These are phyloP conservation scores for Trypanosomatidae sp. DNA, from an alignment of 208 protist genomes.

Conservation along the genomic window DNA sequence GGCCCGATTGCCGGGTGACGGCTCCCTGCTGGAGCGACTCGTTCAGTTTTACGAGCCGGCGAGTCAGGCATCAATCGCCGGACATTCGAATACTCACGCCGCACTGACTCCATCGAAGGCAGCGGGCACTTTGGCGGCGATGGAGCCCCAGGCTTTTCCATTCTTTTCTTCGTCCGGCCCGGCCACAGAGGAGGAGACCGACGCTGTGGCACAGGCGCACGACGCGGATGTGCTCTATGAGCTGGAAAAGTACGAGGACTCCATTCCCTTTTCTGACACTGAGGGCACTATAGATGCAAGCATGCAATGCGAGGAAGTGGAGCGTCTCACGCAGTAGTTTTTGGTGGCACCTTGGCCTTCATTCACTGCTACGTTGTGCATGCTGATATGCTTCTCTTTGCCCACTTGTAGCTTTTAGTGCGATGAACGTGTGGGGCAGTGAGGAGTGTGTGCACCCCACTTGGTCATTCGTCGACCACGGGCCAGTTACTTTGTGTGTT, in stretches of 20 bases:
- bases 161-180: not conserved
- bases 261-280: conserved; percentile 54
- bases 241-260: conserved; percentile 59
- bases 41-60: conserved; percentile 7
- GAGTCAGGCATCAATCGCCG: not conserved
- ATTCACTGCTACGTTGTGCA: not conserved
- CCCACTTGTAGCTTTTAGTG: not conserved
- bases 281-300: conserved; percentile 24
- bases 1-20: conserved; percentile 32
- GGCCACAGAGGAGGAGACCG: not conserved
- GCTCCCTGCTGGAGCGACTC: conserved; percentile 38
- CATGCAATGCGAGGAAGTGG: conserved; percentile 39
- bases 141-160: not conserved
- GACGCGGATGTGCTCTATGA: conserved; percentile 26
- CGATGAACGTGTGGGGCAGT: too few species aligned
- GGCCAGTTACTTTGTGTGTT: too few species aligned
- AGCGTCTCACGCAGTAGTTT: conserved; percentile 8
- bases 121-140: not conserved
- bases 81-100: not conserved
- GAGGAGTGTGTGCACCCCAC: not conserved
- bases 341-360: not conserved
- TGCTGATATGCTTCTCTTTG: not conserved
- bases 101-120: not conserved
- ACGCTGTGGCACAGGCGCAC: not conserved
- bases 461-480: not conserved